phyloP scores from a whole-genome alignment of 1,139 yeast genomes.

The Pichia sp. region DNA sequence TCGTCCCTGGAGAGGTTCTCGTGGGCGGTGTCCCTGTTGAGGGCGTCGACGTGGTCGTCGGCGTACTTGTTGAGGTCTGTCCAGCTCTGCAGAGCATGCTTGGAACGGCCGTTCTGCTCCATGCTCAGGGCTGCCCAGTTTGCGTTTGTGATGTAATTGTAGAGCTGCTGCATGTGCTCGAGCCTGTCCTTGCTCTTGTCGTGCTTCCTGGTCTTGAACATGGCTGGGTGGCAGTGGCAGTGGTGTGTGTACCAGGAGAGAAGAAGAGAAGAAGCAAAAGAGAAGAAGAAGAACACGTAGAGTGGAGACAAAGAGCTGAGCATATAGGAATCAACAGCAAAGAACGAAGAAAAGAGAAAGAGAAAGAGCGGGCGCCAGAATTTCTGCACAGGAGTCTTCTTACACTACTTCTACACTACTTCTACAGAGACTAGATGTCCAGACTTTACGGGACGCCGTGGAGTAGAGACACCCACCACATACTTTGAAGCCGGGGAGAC shows the following conservation, averaged over 20 bases:
- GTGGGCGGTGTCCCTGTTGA: constrained; percentile 43
- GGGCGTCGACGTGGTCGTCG: constrained; percentile 51
- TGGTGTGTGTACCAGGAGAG: neutral
- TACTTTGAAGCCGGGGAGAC: constrained; percentile 7
- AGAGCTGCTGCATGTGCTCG: constrained; percentile 59
- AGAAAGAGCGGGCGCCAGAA: no score
- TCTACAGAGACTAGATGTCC: constrained; percentile 34
- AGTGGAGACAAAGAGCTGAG: neutral
- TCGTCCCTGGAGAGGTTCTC: constrained; percentile 41
- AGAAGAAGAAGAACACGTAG: neutral
- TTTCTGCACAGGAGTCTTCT: no score
- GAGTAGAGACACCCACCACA: constrained; percentile 38
- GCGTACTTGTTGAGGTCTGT: constrained; percentile 62
- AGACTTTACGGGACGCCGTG: constrained; percentile 59
- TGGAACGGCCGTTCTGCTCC: constrained; percentile 53
- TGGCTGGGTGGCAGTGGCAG: no score
- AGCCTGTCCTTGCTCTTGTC: constrained; percentile 41
- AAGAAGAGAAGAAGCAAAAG: no score
- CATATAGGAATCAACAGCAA: no score
- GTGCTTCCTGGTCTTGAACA: constrained; percentile 45
- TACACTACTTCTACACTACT: no score
- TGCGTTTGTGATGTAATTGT: constrained; percentile 29
- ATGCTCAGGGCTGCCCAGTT: constrained; percentile 37
- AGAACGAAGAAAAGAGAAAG: no score
- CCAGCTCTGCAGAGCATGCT: constrained; percentile 70